phyloP scores from a whole-genome alignment of 805 yeast genomes.

The Schizosaccharomyces cryophilus region DNA sequence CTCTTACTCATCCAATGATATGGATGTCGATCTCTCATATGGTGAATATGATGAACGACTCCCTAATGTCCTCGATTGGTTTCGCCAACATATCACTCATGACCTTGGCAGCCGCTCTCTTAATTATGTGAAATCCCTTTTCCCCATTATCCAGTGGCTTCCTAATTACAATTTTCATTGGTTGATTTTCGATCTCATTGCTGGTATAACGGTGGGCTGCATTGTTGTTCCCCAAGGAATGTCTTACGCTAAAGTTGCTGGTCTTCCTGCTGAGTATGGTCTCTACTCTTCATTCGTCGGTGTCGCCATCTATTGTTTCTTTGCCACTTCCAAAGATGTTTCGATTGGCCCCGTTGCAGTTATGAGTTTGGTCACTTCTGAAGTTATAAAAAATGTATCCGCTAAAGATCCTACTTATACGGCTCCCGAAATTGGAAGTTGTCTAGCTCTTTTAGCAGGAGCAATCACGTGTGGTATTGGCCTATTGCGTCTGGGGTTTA shows the following conservation, averaged over 20 bases:
- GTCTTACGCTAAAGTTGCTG: slow-evolving; percentile 82
- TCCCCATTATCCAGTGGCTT: slow-evolving; percentile 70
- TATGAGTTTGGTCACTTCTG: slow-evolving; percentile 68
- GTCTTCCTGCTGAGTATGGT: slow-evolving; percentile 61
- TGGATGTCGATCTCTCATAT: background rate
- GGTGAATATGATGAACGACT: background rate
- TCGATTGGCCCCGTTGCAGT: slow-evolving; percentile 95
- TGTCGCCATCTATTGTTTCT: slow-evolving; percentile 64
- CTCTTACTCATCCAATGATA: background rate
- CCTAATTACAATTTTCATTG: slow-evolving; percentile 58
- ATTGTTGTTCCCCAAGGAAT: slow-evolving; percentile 86
- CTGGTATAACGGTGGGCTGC: slow-evolving; percentile 82
- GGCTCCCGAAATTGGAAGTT: slow-evolving; percentile 58
- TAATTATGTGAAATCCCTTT: slow-evolving; percentile 33
- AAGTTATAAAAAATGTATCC: slow-evolving; percentile 43
- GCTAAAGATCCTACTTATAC: slow-evolving; percentile 22
- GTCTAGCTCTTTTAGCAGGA: slow-evolving; percentile 62
- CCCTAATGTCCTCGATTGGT: background rate
- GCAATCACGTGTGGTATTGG: slow-evolving; percentile 66
- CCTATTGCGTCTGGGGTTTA: slow-evolving; percentile 57
- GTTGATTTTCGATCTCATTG: slow-evolving; percentile 62
- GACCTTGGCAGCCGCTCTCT: background rate
- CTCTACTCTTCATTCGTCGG: slow-evolving; percentile 81
- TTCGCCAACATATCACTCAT: background rate
- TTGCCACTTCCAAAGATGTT: slow-evolving; percentile 88